phyloP scores from a whole-genome alignment of 768 basidiomycete genomes.

The Lepiota subincarnata region DNA sequence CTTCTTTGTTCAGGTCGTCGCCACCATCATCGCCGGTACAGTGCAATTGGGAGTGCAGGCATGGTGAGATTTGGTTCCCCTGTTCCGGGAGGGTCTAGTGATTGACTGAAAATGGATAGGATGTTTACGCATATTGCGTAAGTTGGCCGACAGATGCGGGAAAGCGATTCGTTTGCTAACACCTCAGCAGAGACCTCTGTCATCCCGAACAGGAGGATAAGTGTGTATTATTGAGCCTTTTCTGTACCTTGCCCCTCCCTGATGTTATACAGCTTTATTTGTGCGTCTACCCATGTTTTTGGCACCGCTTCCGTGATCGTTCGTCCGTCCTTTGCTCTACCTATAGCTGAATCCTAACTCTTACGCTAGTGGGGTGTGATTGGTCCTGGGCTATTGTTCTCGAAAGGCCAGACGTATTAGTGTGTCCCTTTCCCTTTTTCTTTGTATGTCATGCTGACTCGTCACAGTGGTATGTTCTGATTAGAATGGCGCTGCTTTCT shows the following conservation, averaged over 20 bases:
- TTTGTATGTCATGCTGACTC: background rate
- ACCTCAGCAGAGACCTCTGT: constrained; percentile 41
- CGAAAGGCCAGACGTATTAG: constrained; percentile 55
- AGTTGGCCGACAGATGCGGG: constrained; percentile 14
- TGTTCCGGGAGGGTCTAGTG: background rate
- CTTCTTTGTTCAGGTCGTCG: constrained; percentile 38
- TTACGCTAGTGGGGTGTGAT: constrained; percentile 55
- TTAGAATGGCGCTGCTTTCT: background rate
- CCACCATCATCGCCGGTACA: constrained; percentile 57
- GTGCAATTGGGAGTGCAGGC: constrained; percentile 63
- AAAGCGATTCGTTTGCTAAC: background rate
- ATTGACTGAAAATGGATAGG: constrained; percentile 26
- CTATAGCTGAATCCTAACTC: background rate
- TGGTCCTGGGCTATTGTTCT: constrained; percentile 58
- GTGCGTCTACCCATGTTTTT: constrained; percentile 49
- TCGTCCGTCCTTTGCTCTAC: constrained; percentile 20
- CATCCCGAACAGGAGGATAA: constrained; percentile 37
- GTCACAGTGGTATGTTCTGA: constrained; percentile 18
- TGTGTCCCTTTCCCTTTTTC: constrained; percentile 25
- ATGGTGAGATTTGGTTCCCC: constrained; percentile 36
- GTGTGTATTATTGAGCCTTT: constrained; percentile 17
- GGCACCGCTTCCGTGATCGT: constrained; percentile 57
- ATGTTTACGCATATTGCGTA: constrained; percentile 61
- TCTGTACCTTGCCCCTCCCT: background rate
- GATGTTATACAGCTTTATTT: constrained; percentile 40